Base-by-base conservation (phyloP, 352 stramenopile genomes). In the Globisporangium emineosum region DNA sequence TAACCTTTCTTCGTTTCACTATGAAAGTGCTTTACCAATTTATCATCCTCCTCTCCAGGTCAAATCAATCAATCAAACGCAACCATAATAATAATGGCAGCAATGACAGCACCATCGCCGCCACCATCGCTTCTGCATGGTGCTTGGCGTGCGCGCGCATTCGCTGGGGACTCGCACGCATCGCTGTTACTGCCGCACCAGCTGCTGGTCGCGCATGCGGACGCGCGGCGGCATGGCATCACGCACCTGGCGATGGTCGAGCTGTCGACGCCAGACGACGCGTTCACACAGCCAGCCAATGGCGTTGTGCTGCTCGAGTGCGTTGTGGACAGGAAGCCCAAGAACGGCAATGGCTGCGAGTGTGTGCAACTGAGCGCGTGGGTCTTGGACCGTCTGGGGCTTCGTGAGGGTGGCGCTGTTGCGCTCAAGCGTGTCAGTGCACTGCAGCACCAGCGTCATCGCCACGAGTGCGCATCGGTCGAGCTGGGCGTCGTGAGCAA, bases 331-430 rank as follows among this genome's bases (percentile, higher is more conserved):
- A 33, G 29, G 42, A 29, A n/a, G 2, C 29, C 29, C 29, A 32
- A 32, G 29, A 37, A 52, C 17, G 45, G 51, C 29, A 7, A 25
- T 21, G 68, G 52, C 13, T 13, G 27, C 30, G 65, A 67, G 19
- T 51, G 62, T 15, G 71, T 88, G 57, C 78, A 89, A 51, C 33
- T 90, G 25, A 73, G 73, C 59, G 55, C 81, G 37, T 93, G 81
- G 83, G 69, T 77, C 6, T 51, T 89, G 30, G 64, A 88, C 5
- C 53, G 54, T 12, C 63, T 81, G 1, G 35, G 25, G 1, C 35
- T 73, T 2, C 25, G n/a, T 5, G 64, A 78, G 8, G 71, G 62
- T 23, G 50, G 13, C 17, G 8, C 15, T 15, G 35, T 67, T 17
- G 37, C 7, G 29, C 35, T 68, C 7, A 60, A 25, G 62, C 47